A percentile compares a stretch with the other conserved stretches of the same genome.
phyloP scores from a whole-genome alignment of 176 grass and related monocot species.

The Phyllostachys edulis region DNA sequence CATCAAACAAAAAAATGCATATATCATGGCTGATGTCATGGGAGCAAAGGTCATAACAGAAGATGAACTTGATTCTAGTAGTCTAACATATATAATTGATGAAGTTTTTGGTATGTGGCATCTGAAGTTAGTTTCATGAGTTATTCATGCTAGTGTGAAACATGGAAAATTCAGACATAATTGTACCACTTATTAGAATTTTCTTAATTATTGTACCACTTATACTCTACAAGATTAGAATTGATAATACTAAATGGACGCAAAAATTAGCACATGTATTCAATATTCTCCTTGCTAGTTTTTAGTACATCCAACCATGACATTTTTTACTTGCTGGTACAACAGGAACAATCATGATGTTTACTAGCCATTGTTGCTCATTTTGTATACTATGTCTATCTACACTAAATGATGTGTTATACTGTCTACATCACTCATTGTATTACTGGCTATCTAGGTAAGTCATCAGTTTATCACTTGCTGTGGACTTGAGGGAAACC shows the following conservation, averaged over 20 bases:
- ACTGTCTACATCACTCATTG: background rate
- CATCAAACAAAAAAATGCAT: conserved; percentile 92
- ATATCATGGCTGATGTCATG: conserved; percentile 89
- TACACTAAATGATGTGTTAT: background rate
- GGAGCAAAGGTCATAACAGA: conserved; percentile 87
- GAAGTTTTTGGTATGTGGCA: conserved; percentile 69
- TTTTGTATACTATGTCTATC: background rate
- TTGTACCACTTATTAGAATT: background rate
- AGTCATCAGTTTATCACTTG: background rate
- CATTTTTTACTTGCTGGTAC: background rate
- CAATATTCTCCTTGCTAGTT: background rate
- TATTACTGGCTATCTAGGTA: background rate
- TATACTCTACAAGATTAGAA: conserved; percentile 14
- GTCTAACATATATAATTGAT: conserved; percentile 66
- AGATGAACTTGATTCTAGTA: conserved; percentile 89
- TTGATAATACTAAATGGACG: background rate
- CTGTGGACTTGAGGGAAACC: background rate
- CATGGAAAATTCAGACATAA: background rate
- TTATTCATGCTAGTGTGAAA: conserved; percentile 8
- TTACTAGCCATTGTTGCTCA: background rate
- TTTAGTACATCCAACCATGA: background rate
- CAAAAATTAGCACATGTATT: background rate
- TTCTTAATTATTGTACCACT: background rate
- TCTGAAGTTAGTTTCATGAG: conserved; percentile 34
- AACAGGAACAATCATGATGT: background rate